phyloP scores from a whole-genome alignment of 2,329 filamentous ascomycete genomes.

The Fusarium brevicatenulatum region DNA sequence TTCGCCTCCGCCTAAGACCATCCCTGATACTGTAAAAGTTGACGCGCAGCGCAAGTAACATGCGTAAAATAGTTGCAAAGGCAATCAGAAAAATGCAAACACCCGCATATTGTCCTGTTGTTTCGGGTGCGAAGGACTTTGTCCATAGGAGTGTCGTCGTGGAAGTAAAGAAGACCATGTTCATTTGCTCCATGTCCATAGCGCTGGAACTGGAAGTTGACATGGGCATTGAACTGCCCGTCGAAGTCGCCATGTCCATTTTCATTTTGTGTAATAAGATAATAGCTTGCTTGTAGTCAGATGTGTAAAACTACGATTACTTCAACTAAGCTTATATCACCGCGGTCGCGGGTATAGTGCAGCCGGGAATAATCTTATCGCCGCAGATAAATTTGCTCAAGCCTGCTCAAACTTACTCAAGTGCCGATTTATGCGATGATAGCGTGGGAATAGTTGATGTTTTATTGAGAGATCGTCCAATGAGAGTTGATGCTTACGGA shows the following conservation, averaged over 20 bases:
- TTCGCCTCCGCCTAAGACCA: not conserved
- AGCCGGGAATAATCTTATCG: not conserved
- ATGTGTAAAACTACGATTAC: too few species aligned
- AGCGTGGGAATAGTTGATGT: not conserved
- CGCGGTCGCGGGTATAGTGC: not conserved
- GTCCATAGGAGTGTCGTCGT: not conserved
- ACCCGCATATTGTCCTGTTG: not conserved
- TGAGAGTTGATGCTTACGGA: not conserved
- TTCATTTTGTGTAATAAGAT: not conserved
- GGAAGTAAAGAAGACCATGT: not conserved
- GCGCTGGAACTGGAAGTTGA: not conserved
- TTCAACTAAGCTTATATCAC: not conserved
- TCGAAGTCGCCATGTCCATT: not conserved
- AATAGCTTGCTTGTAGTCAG: too few species aligned
- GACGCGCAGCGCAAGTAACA: not conserved
- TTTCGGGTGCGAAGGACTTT: not conserved
- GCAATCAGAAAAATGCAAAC: not conserved
- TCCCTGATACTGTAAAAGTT: not conserved
- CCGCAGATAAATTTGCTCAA: not conserved
- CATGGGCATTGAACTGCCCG: not conserved
- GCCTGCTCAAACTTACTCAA: slow-evolving; percentile 1
- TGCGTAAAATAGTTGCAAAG: not conserved
- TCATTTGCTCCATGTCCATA: not conserved
- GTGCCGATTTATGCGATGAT: not conserved
- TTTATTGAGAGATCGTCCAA: not conserved